These are phyloP conservation scores for Colletotrichum tofieldiae DNA, from an alignment of 2,329 filamentous ascomycete genomes.

Conservation along the genomic window DNA sequence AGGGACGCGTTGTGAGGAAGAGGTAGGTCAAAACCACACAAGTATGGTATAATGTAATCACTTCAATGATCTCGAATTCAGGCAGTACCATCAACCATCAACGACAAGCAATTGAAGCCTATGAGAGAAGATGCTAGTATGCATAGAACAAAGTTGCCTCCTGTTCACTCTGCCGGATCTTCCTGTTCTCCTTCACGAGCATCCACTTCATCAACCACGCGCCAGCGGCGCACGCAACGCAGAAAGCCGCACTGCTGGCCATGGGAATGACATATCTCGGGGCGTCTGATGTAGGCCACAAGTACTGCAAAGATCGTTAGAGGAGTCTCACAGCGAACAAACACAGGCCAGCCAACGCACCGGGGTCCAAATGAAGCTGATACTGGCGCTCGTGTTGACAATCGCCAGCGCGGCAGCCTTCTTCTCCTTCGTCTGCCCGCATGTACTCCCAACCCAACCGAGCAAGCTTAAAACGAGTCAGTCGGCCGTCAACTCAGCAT, in stretches of 20 bases:
- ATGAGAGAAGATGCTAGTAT: constrained; percentile 1
- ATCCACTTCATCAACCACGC: constrained; percentile 48
- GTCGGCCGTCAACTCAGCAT: not conserved
- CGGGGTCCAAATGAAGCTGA: constrained; percentile 45
- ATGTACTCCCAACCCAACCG: constrained; percentile 53
- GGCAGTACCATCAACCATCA: no score
- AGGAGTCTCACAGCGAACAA: fast-evolving
- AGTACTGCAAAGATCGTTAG: constrained; percentile 46
- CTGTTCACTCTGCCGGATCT: constrained; percentile 39
- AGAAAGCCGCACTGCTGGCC: constrained; percentile 43
- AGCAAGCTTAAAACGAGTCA: not conserved
- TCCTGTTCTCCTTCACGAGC: constrained; percentile 46
- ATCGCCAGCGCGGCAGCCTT: constrained; percentile 56
- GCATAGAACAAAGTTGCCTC: constrained; percentile 40
- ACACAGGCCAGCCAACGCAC: not conserved
- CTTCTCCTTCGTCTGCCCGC: constrained; percentile 58
- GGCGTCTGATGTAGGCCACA: constrained; percentile 56
- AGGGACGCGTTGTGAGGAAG: no score
- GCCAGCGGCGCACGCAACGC: constrained; percentile 45
- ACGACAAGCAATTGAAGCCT: no score
- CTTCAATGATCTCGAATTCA: no score
- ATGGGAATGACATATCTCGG: constrained; percentile 58
- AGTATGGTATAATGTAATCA: no score
- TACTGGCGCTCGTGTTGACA: constrained; percentile 44
- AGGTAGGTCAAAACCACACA: no score